Percentiles rank a stretch among this genome's conserved stretches.
These are phyloP conservation scores for Kwoniella dejecticola DNA, from an alignment of 768 basidiomycete species.

Conservation along the genomic window DNA sequence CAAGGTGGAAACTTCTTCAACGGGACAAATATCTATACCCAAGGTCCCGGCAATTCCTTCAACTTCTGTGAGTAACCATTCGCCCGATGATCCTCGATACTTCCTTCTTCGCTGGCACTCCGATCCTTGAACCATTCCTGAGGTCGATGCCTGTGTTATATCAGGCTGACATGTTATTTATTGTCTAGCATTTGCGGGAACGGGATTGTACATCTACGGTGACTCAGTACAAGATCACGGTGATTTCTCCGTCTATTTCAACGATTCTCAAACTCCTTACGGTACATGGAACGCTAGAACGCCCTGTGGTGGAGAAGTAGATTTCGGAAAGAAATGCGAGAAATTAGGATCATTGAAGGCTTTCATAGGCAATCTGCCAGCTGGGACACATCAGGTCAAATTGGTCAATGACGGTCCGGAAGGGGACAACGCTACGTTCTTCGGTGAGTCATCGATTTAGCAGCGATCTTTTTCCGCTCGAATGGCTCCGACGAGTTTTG, in stretches of 20 bases:
- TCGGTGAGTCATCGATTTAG: constrained; percentile 41
- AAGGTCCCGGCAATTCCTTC: constrained; percentile 39
- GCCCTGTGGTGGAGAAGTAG: constrained; percentile 39
- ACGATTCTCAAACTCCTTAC: constrained; percentile 28
- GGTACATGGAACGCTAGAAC: constrained; percentile 39
- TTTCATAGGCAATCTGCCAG: constrained; percentile 31
- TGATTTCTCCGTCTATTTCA: constrained; percentile 45
- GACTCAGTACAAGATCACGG: constrained; percentile 56
- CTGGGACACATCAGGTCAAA: constrained; percentile 40
- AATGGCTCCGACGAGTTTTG: too few relatives aligned
- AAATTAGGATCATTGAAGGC: constrained; percentile 51
- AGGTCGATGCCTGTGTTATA: too few relatives aligned
- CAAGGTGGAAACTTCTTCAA: constrained; percentile 49
- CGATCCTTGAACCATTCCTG: too few relatives aligned
- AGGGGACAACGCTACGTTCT: constrained; percentile 33
- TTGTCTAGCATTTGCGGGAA: constrained; percentile 35
- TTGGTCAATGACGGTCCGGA: constrained; percentile 42
- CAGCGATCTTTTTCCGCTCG: background rate
- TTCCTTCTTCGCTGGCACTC: too few relatives aligned
- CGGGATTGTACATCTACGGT: constrained; percentile 53
- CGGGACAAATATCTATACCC: constrained; percentile 48
- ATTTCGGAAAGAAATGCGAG: constrained; percentile 47
- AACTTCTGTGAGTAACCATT: constrained; percentile 36
- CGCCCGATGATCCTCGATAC: background rate
- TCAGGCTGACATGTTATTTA: too few relatives aligned